Percentiles rank a stretch among this genome's conserved stretches.
Evolutionary conservation across 495 filamentous ascomycete genomes (phyloP).

Genomic region (Achaetomiella virescens): DNA sequence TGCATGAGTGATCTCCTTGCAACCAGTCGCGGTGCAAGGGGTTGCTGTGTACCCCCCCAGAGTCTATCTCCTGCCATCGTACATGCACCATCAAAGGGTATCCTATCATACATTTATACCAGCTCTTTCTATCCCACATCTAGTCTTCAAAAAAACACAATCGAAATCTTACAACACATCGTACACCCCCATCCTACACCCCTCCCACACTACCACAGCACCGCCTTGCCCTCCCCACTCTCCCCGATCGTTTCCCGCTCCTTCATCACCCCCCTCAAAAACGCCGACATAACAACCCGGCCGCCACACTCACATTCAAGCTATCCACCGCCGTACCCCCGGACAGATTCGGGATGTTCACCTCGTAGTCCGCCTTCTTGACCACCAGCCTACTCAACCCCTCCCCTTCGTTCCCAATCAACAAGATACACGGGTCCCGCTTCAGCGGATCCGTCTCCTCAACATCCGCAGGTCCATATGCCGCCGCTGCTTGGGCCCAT

Average conservation of each 20-base stretch:
- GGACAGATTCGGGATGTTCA: conserved; percentile 45
- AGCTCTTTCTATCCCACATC: not conserved
- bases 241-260: conserved; percentile 13
- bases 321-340: conserved; percentile 57
- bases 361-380: conserved; percentile 53
- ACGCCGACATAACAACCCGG: conserved; percentile 63
- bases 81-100: not conserved
- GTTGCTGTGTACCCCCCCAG: too few species aligned
- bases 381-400: conserved; percentile 60
- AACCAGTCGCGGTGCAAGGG: too few species aligned
- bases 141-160: too few species aligned
- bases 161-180: not conserved
- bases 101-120: not conserved
- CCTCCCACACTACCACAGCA: conserved; percentile 16
- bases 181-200: not conserved
- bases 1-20: too few species aligned
- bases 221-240: conserved; percentile 12
- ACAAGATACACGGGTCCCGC: conserved; percentile 62
- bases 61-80: not conserved
- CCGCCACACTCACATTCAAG: conserved; percentile 84
- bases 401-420: conserved; percentile 78
- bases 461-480: conserved; percentile 29
- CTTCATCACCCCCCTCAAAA: conserved; percentile 31
- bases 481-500: conserved; percentile 26
- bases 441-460: conserved; percentile 45